Evolutionary conservation across 2,329 filamentous ascomycete species (phyloP).

Genomic region (Beauveria brongniartii): DNA sequence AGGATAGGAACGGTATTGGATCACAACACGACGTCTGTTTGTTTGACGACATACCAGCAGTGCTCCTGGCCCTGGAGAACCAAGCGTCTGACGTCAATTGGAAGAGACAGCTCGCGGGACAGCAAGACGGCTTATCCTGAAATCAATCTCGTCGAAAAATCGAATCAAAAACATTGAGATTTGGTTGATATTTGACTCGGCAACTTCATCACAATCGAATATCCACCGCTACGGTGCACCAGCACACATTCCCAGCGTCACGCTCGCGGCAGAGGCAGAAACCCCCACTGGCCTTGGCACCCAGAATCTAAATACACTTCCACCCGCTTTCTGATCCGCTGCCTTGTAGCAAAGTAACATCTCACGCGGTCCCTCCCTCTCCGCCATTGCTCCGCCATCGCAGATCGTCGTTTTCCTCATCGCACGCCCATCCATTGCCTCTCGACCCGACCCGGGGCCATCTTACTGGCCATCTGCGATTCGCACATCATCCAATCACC

Average conservation of each 20-base stretch:
- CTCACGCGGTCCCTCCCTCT: neutral
- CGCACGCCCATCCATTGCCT: neutral
- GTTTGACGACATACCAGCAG: neutral
- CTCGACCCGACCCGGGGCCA: neutral
- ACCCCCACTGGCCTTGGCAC: neutral
- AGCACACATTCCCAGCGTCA: neutral
- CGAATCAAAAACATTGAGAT: too few species aligned
- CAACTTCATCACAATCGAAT: too few species aligned
- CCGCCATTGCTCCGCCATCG: neutral
- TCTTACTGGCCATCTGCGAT: neutral
- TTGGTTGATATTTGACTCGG: too few species aligned
- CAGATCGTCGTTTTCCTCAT: neutral
- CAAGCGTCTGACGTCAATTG: neutral
- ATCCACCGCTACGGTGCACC: neutral
- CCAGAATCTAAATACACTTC: neutral
- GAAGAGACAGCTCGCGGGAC: neutral
- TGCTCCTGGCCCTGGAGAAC: neutral
- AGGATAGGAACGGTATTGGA: neutral
- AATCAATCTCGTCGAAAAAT: too few species aligned
- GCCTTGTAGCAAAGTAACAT: neutral
- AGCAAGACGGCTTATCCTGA: neutral
- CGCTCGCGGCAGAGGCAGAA: neutral
- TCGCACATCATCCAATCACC: neutral
- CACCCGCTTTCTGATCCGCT: neutral
- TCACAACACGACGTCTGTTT: neutral